Base-by-base conservation (phyloP, 805 yeast species). In the Sugiyamaella qingdaonensis region DNA sequence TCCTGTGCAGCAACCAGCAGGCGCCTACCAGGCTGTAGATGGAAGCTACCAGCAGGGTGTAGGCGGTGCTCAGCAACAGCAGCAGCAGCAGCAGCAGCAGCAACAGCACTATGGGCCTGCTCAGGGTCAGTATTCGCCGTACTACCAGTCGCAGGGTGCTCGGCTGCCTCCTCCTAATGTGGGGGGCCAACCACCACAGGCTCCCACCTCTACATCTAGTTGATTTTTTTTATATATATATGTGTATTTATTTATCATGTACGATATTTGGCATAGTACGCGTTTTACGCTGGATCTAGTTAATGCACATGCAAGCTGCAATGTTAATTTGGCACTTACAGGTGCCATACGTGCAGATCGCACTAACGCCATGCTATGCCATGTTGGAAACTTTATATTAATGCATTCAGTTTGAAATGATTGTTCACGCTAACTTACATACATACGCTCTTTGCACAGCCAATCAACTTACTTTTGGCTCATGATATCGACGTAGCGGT, bases 401-500 rank as follows among this genome's bases (percentile, higher is more conserved):
- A 16, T 39, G 43, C 43, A 39, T 39, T 39, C 43, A 39, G 3
- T n/a, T 34, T 13, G 37, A 34, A 34, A 34, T 9, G 37, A 14
- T 34, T n/a, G 9, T n/a, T 34, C 16, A 34, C 10, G 8, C 16
- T 13, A 34, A 34, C 29, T 24, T 24, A 24, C 29, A 24, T 24
- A 7, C 29, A 24, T 7, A 24, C 29, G 7, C 29, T 24, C 29
- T 7, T 7, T n/a, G n/a, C 29, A 24, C 29, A 3, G 29, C 29
- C 29, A 24, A 7, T 24, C 7, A 24, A 24, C 21, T 46, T 49
- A 53, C 45, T 57, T 48, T 32, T 58, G 58, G 49, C 56, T 60
- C 85, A 84, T 79, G 7, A 84, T 85, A 65, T 85, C 86, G 45
- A 85, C 88, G 62, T 85, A 85, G 4, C 81, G 74, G 58, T 74